A percentile compares a stretch with the other conserved stretches of the same genome.
These are phyloP conservation scores for Hippophae gyantsensis DNA, from an alignment of 306 rosid species.

Conservation along the genomic window DNA sequence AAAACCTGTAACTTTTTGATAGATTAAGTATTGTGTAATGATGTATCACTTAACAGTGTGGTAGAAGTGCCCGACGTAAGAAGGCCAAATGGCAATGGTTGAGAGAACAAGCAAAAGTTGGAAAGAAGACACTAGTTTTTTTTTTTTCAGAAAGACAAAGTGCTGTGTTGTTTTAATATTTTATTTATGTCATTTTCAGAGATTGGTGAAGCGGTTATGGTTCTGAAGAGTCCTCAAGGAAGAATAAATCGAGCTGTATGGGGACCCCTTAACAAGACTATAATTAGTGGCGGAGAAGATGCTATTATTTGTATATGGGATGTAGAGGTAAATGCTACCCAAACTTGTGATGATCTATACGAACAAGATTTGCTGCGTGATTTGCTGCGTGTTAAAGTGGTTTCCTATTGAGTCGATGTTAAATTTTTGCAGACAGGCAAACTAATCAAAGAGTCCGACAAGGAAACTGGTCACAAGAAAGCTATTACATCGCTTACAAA, in stretches of 20 bases:
- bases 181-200: constrained; percentile 33
- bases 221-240: constrained; percentile 79
- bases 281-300: constrained; percentile 90
- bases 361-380: neutral
- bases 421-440: constrained; percentile 57
- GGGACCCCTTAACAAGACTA: constrained; percentile 79
- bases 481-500: constrained; percentile 58
- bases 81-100: constrained; percentile 73
- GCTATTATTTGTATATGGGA: constrained; percentile 80
- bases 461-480: constrained; percentile 77
- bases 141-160: too few relatives aligned
- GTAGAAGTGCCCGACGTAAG: constrained; percentile 91
- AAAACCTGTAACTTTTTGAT: too few relatives aligned
- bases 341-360: neutral
- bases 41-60: too few relatives aligned
- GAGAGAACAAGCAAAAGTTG: constrained; percentile 45
- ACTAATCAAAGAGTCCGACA: constrained; percentile 52
- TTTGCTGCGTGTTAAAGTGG: neutral
- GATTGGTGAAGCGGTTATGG: constrained; percentile 56
- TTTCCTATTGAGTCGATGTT: neutral
- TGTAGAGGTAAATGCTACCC: constrained; percentile 45
- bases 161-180: neutral
- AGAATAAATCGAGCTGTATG: constrained; percentile 89
- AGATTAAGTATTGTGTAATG: too few relatives aligned
- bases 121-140: constrained; percentile 7